These are phyloP conservation scores for Hypseocharis bilobata DNA, from an alignment of 441 rosid genomes.

Conservation along the genomic window DNA sequence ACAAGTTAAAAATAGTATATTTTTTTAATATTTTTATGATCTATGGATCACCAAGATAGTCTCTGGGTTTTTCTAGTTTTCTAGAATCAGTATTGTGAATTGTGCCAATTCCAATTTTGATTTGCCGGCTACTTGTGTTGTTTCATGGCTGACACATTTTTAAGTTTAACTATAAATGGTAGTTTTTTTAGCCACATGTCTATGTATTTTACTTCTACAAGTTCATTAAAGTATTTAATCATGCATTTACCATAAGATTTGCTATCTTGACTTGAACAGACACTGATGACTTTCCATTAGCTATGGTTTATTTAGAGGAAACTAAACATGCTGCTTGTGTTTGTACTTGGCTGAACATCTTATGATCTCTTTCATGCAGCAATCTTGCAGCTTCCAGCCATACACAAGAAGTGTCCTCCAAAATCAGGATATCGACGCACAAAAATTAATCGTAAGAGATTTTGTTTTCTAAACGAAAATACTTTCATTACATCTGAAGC, in stretches of 20 bases:
- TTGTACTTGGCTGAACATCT: slow-evolving; percentile 20
- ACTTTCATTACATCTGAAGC: slow-evolving; percentile 8
- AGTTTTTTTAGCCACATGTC: background rate
- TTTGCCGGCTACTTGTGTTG: too few species aligned
- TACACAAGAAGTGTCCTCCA: slow-evolving; percentile 65
- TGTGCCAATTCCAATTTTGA: too few species aligned
- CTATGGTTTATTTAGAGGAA: slow-evolving; percentile 7
- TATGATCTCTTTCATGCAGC: slow-evolving; percentile 42
- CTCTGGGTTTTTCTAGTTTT: too few species aligned
- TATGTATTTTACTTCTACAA: background rate
- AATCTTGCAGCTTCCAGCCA: slow-evolving; percentile 81
- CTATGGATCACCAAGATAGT: too few species aligned
- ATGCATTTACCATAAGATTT: background rate
- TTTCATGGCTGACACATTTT: background rate
- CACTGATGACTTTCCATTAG: background rate
- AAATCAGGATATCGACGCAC: slow-evolving; percentile 79
- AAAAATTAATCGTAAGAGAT: slow-evolving; percentile 66
- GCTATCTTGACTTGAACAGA: background rate
- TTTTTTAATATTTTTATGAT: too few species aligned
- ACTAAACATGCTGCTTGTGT: slow-evolving; percentile 17
- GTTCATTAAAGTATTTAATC: background rate
- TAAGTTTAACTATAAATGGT: background rate
- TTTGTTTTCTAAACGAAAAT: slow-evolving; percentile 8
- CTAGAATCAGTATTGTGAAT: too few species aligned
- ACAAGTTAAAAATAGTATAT: too few species aligned